These are phyloP conservation scores for Sclerotinia subarctica DNA, from an alignment of 2,329 filamentous ascomycete species.

Conservation along the genomic window DNA sequence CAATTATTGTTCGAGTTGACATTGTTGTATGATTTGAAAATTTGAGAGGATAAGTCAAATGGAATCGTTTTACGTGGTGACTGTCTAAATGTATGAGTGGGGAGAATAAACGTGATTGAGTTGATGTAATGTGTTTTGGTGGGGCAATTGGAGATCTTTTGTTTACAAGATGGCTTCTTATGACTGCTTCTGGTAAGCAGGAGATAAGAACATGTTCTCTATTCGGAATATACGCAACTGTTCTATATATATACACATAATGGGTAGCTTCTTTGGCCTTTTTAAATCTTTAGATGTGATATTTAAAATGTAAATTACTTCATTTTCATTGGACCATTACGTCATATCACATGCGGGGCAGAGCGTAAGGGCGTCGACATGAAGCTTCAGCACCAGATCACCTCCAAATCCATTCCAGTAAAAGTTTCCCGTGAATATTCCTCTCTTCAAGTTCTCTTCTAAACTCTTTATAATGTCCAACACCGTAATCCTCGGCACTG, in stretches of 20 bases:
- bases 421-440: neutral
- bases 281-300: neutral
- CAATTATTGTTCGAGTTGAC: slow-evolving; percentile 64
- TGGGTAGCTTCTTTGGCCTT: no score
- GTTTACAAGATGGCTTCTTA: neutral
- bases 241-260: neutral
- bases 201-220: neutral
- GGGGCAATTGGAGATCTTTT: slow-evolving; percentile 1
- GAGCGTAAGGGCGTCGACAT: neutral
- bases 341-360: neutral
- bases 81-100: neutral
- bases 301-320: neutral
- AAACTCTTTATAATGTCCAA: neutral
- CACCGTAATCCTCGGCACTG: slow-evolving; percentile 63
- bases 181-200: neutral
- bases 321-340: neutral
- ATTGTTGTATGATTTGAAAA: slow-evolving; percentile 34
- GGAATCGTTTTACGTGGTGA: neutral
- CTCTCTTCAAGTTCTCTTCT: neutral
- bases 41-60: neutral
- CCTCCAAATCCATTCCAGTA: neutral
- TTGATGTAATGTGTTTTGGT: neutral
- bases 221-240: neutral
- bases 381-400: neutral
- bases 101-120: neutral